Evolutionary conservation across 129 eudicot species (phyloP).

Genomic region (Lactuca sativa): DNA sequence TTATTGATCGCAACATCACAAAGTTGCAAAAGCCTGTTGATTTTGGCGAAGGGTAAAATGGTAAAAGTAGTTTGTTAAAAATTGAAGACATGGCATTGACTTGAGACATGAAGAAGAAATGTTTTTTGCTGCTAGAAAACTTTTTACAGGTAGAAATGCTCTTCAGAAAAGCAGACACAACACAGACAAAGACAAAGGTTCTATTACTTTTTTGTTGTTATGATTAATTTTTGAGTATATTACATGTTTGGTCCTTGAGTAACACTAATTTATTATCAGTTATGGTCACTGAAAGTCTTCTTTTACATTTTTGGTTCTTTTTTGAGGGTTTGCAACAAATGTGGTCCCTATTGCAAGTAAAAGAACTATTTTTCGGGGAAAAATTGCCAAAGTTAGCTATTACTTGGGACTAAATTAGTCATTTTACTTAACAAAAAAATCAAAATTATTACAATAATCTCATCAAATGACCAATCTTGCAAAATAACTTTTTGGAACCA

Average conservation of each 20-base stretch:
- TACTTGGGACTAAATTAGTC: too few relatives aligned
- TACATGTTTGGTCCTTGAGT: background rate
- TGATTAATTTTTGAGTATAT: background rate
- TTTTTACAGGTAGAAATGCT: conserved; percentile 51
- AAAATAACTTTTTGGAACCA: too few relatives aligned
- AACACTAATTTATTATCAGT: too few relatives aligned
- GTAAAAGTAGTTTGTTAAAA: background rate
- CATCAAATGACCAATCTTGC: too few relatives aligned
- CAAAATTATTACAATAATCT: too few relatives aligned
- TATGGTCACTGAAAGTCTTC: background rate
- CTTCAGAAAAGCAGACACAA: conserved; percentile 51
- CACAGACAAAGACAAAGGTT: conserved; percentile 68
- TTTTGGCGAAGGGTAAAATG: background rate
- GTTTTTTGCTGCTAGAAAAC: conserved; percentile 53
- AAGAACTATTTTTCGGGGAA: background rate
- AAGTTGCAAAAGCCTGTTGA: conserved; percentile 33
- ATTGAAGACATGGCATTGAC: conserved; percentile 53
- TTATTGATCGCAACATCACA: conserved; percentile 38
- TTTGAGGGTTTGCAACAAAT: too few relatives aligned
- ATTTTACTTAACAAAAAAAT: too few relatives aligned
- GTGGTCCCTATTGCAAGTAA: background rate
- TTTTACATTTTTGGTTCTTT: background rate
- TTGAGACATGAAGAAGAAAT: conserved; percentile 41
- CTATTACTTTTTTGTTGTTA: background rate
- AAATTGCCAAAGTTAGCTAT: background rate